Base-by-base conservation (phyloP, 108 stramenopile genomes). In the Nannochloropsis gaditana region DNA sequence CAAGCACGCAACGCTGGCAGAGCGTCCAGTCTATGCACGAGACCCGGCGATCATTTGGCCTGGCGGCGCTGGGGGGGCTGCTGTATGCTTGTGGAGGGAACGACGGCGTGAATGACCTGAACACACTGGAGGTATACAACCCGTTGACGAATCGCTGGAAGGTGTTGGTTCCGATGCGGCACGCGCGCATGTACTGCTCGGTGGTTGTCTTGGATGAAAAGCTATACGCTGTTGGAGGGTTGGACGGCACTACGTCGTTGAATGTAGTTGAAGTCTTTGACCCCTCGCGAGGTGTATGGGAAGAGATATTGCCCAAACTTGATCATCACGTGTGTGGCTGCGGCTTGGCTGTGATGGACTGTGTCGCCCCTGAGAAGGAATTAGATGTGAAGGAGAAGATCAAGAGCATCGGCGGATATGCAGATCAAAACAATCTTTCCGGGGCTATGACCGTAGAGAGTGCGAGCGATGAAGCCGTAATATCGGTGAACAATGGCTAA, bases 41-140 rank as follows among this genome's bases (percentile, higher is more conserved):
- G 21, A 19, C 83, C 17, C 11, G 83, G 83, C 11, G 83, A 42
- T 44, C 43, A 9, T 83, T 83, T n/a, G 83, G 83, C 19, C 21
- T 83, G 83, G 45, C 21, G 45, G 83, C 83, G 21, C 11, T 50
- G n/a, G 83, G 41, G 21, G n/a, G 31, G 42, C n/a, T 50, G n/a
- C n/a, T 83, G 31, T 83, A 83, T 42, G 83, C 83, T 9, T 19
- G 19, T 21, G 83, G 83, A 9, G 83, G 83, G 47, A 83, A 83
- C 43, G 50, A 59, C 21, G 83, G 83, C 43, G 31, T 41, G 47
- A 21, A n/a, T n/a, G 83, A 83, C 21, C 83, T 83, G 45, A 42
- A n/a, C 1, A n/a, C 83, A 19, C 9, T 83, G 31, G 83, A 83
- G 83, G 17, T 19, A 9, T 42, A 41, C n/a, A 59, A 83, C 43